Base-by-base conservation (phyloP, 2,329 filamentous ascomycete genomes). In the Aureobasidium sp. region DNA sequence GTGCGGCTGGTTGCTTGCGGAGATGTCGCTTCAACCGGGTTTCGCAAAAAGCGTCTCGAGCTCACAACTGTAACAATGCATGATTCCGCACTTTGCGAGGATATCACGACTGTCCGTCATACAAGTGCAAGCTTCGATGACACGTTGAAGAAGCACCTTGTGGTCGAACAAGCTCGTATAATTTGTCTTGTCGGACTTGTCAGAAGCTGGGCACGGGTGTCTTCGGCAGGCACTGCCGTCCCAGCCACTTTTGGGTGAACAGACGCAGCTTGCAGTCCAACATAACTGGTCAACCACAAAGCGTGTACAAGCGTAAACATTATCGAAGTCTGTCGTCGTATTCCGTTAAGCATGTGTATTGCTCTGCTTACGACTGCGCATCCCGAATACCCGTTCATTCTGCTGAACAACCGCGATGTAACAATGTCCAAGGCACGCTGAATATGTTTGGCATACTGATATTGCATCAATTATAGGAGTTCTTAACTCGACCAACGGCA, bases 401-500 rank as follows among this genome's bases (percentile, higher is more conserved):
- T 77, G n/a, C 64, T 76, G 53, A 74, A 71, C 63, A 77, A 77
- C 60, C 66, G 74, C 59, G 74, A 77, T 66, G 71, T 72, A 64
- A 49, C 59, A 51, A 34, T 14, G 41, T 19, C 29, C 41, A 22
- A 16, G 34, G 12, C 41, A 34, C 7, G 4, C 29, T 45, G 29
- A 19, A 12, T 12, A 45, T 14, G 12, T 22, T 14, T 42, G 29
- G 41, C 17, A 17, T 12, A 34, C 38, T 42, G n/a, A 51, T 17
- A 27, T 10, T 4, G 16, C 29, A 7, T 24, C 10, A 5, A 6
- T 3, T 8, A 7, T 57, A 80, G 78, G 81, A 85, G 70, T 84
- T 78, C 59, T 72, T 84, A 48, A 73, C 73, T 57, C 78, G 81
- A 29, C 81, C 81, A 47, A 85, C 81, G 19, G 74, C 78, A 27